These are phyloP conservation scores for Pythium pectinolyticum DNA, from an alignment of 352 stramenopile species.

Conservation along the genomic window DNA sequence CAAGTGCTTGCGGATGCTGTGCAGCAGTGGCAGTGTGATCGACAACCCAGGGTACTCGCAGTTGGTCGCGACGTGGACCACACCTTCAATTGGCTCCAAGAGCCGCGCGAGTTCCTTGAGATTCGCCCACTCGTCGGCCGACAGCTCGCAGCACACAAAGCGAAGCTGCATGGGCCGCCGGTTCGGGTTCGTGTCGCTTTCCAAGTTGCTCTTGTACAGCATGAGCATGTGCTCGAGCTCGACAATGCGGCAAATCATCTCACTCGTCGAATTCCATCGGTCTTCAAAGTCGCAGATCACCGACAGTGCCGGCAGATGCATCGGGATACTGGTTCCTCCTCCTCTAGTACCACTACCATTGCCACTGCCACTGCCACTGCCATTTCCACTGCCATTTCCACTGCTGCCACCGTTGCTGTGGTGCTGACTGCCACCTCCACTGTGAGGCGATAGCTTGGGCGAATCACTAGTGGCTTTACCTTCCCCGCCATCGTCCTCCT, in stretches of 20 bases:
- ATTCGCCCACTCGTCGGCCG: slow-evolving; percentile 60
- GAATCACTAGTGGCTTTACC: slow-evolving; percentile 10
- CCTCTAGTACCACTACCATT: not conserved
- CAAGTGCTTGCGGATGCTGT: slow-evolving; percentile 74
- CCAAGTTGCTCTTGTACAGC: slow-evolving; percentile 74
- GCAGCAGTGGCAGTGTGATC: slow-evolving; percentile 65
- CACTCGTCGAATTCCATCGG: slow-evolving; percentile 73
- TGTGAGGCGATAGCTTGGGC: slow-evolving; percentile 19
- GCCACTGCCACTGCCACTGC: not conserved
- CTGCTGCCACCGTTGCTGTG: not conserved
- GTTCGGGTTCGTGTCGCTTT: slow-evolving; percentile 70
- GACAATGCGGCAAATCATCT: slow-evolving; percentile 82
- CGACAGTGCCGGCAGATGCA: slow-evolving; percentile 39
- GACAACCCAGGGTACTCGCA: slow-evolving; percentile 70
- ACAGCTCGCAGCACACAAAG: slow-evolving; percentile 76
- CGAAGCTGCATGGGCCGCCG: slow-evolving; percentile 74
- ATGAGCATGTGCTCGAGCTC: slow-evolving; percentile 71
- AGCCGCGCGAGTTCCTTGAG: slow-evolving; percentile 68
- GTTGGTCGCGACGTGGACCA: slow-evolving; percentile 60
- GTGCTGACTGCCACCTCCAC: slow-evolving; percentile 3
- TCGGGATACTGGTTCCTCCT: too few species aligned
- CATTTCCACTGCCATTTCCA: not conserved
- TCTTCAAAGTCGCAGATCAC: slow-evolving; percentile 82
- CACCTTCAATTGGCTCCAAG: slow-evolving; percentile 61
- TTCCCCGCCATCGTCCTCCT: slow-evolving; percentile 8